Conservation (phyloP, 306 rosid genomes). For the Cyclanthera cordifolia region DNA sequence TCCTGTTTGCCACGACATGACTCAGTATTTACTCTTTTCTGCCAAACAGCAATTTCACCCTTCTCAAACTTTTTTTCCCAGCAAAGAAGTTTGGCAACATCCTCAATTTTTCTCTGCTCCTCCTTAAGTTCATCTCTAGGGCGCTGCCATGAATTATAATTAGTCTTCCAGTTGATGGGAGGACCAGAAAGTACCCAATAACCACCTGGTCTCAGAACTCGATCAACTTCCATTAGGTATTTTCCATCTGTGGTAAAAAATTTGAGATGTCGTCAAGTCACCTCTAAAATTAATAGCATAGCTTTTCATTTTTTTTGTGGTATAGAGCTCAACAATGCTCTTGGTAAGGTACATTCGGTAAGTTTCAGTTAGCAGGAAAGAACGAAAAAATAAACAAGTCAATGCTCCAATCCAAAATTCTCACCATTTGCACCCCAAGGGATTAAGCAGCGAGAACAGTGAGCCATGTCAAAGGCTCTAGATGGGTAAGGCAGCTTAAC, state of each 20-base stretch:
- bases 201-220: conserved; percentile 97
- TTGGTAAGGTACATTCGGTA: not conserved
- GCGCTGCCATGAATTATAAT: conserved; percentile 81
- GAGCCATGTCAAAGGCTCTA: conserved; percentile 95
- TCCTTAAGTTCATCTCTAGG: conserved; percentile 72
- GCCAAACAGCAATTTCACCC: conserved; percentile 82
- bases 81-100: conserved; percentile 76
- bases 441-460: conserved; percentile 93
- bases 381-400: not conserved
- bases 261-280: conserved; percentile 4
- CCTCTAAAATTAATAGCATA: not conserved
- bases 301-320: not conserved
- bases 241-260: conserved; percentile 52
- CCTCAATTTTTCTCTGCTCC: conserved; percentile 77
- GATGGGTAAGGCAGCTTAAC: conserved; percentile 83
- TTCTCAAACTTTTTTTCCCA: conserved; percentile 88
- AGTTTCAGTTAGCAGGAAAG: not conserved
- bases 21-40: conserved; percentile 50
- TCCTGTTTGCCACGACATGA: conserved; percentile 63
- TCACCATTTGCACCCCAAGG: conserved; percentile 90
- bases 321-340: no score
- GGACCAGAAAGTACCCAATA: conserved; percentile 97
- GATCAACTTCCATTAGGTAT: conserved; percentile 83
- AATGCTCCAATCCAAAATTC: conserved; percentile 13
- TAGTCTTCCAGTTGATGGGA: conserved; percentile 86